Evolutionary conservation across 257 asterid species (phyloP).

Genomic region (Solanum gandarillasii): DNA sequence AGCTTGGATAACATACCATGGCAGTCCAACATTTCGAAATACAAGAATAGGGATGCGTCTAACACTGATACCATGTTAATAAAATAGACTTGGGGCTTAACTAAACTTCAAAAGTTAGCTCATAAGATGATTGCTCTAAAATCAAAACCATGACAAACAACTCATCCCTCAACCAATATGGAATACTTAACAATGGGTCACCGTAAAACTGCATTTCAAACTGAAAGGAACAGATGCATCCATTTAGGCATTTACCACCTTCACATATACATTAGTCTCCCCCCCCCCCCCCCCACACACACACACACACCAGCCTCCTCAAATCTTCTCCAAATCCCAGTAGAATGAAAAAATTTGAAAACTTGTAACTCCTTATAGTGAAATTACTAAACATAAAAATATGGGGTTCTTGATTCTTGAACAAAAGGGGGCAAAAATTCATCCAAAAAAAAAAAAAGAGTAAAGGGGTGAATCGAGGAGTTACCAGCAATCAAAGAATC

Average conservation of each 20-base stretch:
- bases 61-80: not conserved
- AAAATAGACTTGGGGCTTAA: not conserved
- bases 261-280: not conserved
- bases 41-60: not conserved
- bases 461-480: not conserved
- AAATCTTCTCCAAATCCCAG: not conserved
- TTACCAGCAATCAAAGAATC: slow-evolving; percentile 48
- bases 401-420: not conserved
- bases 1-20: not conserved
- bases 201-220: not conserved
- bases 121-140: not conserved
- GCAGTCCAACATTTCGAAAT: not conserved
- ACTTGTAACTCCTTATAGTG: not conserved
- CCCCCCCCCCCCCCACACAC: not conserved
- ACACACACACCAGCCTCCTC: not conserved
- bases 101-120: not conserved
- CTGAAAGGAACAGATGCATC: not conserved
- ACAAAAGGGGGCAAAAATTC: not conserved
- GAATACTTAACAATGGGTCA: no score
- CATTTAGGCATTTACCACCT: not conserved
- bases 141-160: not conserved
- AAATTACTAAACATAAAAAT: not conserved
- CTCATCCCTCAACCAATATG: not conserved
- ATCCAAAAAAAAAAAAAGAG: not conserved
- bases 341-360: not conserved